Evolutionary conservation across 306 rosid genomes (phyloP), one percentile per base, ranked within the genome.

Genomic region (Acmispon strigosus): DNA sequence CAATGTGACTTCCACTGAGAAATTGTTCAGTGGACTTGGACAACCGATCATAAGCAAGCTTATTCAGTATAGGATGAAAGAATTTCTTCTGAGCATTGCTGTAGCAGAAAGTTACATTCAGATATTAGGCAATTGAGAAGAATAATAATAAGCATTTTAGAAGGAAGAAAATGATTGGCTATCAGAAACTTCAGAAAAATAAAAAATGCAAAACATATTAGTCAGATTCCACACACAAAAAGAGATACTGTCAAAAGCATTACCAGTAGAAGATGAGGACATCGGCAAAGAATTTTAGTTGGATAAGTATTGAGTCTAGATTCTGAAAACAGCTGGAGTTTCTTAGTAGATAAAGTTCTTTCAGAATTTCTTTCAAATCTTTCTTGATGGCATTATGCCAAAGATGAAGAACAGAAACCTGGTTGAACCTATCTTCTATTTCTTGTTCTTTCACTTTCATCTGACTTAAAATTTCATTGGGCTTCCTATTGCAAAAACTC

Each of bases 351-450:
- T 76, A 69, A 18, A 91, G 84, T 73, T 89, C 89, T 63, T 85
- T 79, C 74, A 83, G 78, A 71, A 84, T 75, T 63, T 74, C 84
- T 58, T 77, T 80, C 69, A 94, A 57, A 70, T 94, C 92, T 82
- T 84, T 87, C 84, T 27, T 79, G 61, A 94, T 76, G 66, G 88
- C 90, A 56, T 78, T 65, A 62, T 94, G 95, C 98, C 98, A 94
- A 49, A 90, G 74, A 43, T 80, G 84, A 69, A 94, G 95, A 68
- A 88, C 85, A 62, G 87, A 86, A 80, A 90, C 74, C 45, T 85
- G 92, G 76, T 74, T 75, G 29, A 67, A 61, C 81, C 76, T 86
- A 71, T 62, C 70, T 59, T 87, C 86, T 62, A 70, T 69, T 59
- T 69, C 89, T 54, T 15, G 27, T 62, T 44, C 66, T 17, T 69